Base-by-base conservation (phyloP, 805 yeast genomes). In the Lipomyces chichibuensis region DNA sequence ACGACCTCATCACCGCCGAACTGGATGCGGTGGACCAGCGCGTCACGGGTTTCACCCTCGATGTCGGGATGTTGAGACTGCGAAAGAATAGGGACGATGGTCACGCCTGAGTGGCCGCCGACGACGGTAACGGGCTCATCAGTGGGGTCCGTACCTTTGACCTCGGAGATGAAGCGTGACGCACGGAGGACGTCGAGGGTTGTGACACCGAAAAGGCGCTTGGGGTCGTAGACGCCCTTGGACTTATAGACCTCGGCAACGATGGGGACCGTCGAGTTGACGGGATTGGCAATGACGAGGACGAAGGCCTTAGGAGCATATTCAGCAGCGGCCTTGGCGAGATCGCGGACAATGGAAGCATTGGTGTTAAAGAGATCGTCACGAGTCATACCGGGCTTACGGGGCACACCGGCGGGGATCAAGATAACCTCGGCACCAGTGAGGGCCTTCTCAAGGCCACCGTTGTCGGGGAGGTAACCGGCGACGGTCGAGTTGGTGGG, bases 301-400 rank as follows among this genome's bases (percentile, higher is more conserved):
- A 92, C 81, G 62, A 91, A 87, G 69, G 97, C 97, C 74, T 90
- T 85, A 77, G 97, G 97, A 72, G 90, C 85, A 80, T 84, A 78
- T 72, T 89, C 91, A 69, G 96, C 97, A 74, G 86, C 86, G 63
- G 92, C 90, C 81, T 88, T 84, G 78, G 97, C 97, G 80, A 93
- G 85, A 80, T 91, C 97, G 79, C 95, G 88, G 71, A 93, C 97
- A 80, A 93, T 93, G 62, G 96, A 89, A 62, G 98, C 98, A 78
- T 93, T 93, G 84, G 96, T 93, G 84, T 91, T 89, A 88, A 93
- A 93, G 76, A 93, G 84, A 79, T 93, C 98, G 80, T 93, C 98
- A 85, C 98, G 90, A 77, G 97, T 91, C 98, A 93, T 93, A 80
- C 98, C 98, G 74, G 98, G 98, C 92, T 93, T 87, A 96, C 91